These are phyloP conservation scores for Onygenales sp. DNA, from an alignment of 2,329 filamentous ascomycete genomes.

Conservation along the genomic window DNA sequence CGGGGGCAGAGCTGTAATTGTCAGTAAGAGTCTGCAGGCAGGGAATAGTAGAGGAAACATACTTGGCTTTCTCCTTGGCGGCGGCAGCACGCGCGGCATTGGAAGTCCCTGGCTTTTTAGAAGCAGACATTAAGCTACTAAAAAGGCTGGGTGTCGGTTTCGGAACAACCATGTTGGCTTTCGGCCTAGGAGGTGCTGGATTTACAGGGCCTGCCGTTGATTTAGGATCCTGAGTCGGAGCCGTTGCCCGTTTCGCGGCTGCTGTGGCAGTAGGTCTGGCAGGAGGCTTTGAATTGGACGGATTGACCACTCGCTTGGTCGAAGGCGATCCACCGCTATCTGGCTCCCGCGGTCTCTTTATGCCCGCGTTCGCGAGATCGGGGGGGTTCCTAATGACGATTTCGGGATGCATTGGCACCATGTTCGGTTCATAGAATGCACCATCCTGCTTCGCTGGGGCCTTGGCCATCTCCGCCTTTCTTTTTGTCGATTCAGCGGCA, in stretches of 20 bases:
- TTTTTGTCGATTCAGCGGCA: constrained; percentile 34
- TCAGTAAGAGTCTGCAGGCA: constrained; percentile 10
- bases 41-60: constrained; percentile 9
- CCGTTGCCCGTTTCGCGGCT: constrained; percentile 19
- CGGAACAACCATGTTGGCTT: constrained; percentile 29
- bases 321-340: constrained; percentile 26
- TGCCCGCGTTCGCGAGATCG: constrained; percentile 19
- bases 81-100: constrained; percentile 40
- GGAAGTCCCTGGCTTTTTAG: constrained; percentile 41
- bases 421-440: neutral
- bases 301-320: constrained; percentile 29
- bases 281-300: constrained; percentile 24
- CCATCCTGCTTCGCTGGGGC: constrained; percentile 14
- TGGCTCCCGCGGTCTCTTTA: constrained; percentile 30
- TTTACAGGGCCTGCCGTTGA: constrained; percentile 14
- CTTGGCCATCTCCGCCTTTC: constrained; percentile 30
- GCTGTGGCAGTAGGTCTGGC: constrained; percentile 16
- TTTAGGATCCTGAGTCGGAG: constrained; percentile 23
- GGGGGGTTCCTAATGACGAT: constrained; percentile 6
- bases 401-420: neutral
- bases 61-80: constrained; percentile 24
- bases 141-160: constrained; percentile 37
- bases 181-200: constrained; percentile 22
- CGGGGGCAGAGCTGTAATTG: constrained; percentile 19
- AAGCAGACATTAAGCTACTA: constrained; percentile 37